phyloP scores from a whole-genome alignment of 805 yeast species.

The Schwanniomyces vanrijiae region DNA sequence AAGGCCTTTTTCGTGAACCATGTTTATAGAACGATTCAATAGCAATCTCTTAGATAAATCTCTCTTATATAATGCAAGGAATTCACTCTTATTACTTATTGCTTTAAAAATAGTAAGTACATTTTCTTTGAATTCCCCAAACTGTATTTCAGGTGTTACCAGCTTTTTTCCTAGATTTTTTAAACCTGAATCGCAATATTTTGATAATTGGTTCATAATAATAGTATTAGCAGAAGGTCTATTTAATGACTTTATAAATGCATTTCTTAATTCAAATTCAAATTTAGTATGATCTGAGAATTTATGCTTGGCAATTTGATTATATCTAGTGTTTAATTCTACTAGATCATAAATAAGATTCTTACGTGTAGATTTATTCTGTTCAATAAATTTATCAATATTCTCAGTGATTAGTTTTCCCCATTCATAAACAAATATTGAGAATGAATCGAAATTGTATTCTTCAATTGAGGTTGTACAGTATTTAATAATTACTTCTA shows the following conservation, averaged over 20 bases:
- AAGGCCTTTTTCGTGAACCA: slow-evolving; percentile 20
- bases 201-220: slow-evolving; percentile 24
- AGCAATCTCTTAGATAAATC: slow-evolving; percentile 40
- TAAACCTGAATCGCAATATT: slow-evolving; percentile 31
- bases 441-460: slow-evolving; percentile 18
- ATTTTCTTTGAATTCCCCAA: slow-evolving; percentile 15
- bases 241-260: slow-evolving; percentile 21
- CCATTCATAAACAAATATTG: slow-evolving; percentile 25
- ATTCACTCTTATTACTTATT: slow-evolving; percentile 32
- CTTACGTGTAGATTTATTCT: slow-evolving; percentile 4
- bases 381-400: slow-evolving; percentile 8
- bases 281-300: slow-evolving; percentile 20
- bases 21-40: slow-evolving; percentile 17
- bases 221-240: slow-evolving; percentile 12
- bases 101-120: slow-evolving; percentile 30
- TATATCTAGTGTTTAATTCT: slow-evolving; percentile 11
- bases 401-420: slow-evolving; percentile 13
- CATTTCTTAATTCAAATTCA: slow-evolving; percentile 30
- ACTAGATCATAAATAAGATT: slow-evolving; percentile 12
- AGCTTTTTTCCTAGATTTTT: slow-evolving; percentile 13
- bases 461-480: slow-evolving; percentile 18
- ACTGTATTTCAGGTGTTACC: slow-evolving; percentile 8
- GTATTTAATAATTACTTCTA: slow-evolving; percentile 15
- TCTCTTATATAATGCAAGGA: slow-evolving; percentile 27
- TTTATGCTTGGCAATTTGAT: slow-evolving; percentile 7